These are phyloP conservation scores for Diaporthe citrichinensis DNA, from an alignment of 2,329 filamentous ascomycete species.

Conservation along the genomic window DNA sequence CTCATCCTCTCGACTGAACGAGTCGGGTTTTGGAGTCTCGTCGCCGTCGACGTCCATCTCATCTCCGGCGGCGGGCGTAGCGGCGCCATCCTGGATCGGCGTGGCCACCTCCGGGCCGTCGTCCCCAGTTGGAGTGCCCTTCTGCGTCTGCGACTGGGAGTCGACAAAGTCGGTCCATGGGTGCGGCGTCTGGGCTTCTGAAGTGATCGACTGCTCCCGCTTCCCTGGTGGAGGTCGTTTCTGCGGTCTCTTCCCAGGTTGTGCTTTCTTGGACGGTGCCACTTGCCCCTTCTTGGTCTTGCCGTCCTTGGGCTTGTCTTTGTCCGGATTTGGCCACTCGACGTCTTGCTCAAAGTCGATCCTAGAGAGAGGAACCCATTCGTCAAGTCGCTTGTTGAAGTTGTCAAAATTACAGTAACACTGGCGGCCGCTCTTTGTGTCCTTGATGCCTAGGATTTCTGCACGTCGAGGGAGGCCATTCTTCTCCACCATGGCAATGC, in stretches of 20 bases:
- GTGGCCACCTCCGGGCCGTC: constrained; percentile 47
- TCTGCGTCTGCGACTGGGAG: constrained; percentile 57
- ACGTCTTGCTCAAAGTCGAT: constrained; percentile 93
- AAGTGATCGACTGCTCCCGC: constrained; percentile 67
- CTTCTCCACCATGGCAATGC: constrained; percentile 73
- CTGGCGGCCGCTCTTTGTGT: constrained; percentile 87
- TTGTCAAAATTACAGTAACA: constrained; percentile 99
- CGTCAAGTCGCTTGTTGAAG: constrained; percentile 89
- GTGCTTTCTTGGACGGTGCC: constrained; percentile 68
- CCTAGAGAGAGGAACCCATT: constrained; percentile 88
- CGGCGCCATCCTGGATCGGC: constrained; percentile 36
- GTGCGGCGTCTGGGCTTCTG: constrained; percentile 68
- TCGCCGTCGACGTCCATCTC: constrained; percentile 72
- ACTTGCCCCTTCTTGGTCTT: constrained; percentile 81
- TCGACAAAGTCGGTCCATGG: constrained; percentile 69
- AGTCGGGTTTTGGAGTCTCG: constrained; percentile 56
- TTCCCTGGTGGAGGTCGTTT: constrained; percentile 65
- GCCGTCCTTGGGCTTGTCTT: constrained; percentile 80
- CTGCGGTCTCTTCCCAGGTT: constrained; percentile 69
- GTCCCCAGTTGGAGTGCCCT: constrained; percentile 58
- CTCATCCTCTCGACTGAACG: constrained; percentile 87
- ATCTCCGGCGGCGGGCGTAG: constrained; percentile 49
- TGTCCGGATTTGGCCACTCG: constrained; percentile 95
- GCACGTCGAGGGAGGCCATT: constrained; percentile 91
- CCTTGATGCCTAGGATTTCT: constrained; percentile 95